Base-by-base conservation (phyloP, 768 basidiomycete species). In the Panus rudis region DNA sequence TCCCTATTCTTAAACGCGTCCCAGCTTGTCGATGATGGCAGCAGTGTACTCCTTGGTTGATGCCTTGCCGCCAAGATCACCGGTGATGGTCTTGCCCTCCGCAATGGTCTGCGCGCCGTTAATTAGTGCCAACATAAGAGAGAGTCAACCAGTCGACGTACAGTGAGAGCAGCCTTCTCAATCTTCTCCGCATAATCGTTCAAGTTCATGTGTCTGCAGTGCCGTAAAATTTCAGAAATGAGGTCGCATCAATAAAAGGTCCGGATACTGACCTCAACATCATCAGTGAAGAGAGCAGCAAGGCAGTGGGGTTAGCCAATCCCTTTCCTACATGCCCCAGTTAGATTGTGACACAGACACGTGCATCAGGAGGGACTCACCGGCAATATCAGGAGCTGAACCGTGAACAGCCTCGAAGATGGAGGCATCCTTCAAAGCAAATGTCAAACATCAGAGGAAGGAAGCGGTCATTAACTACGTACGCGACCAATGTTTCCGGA, bases 331-430 rank as follows among this genome's bases (percentile, higher is more conserved):
- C 32, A 37, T 45, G 42, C 39, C 32, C 39, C 44, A 22, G 37
- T 39, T 16, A 41, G 8, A 31, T 19, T 4, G 28, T 13, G 12
- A 17, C 26, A 26, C 14, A 41, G 19, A 5, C 17, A 17, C 6
- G 16, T 34, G 13, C 27, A 24, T 11, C 16, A 16, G 17, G 13
- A 14, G n/a, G 16, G n/a, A 52, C 59, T 59, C 68, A 70, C 90
- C 93, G 52, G 90, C 94, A 60, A 98, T 99, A 64, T 98, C 96
- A n/a, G 96, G 94, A 6, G 96, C 96, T 16, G 93, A 97, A 44
- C 96, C 96, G 67, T 99, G 96, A 10, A 99, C 96, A 49, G 96
- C 96, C 70, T 99, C 96, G 55, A 98, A 99, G 64, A 99, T 99
- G 43, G 93, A 97, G 26, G 96, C 96, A 64, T 97, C 92, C 86